Evolutionary conservation across 2,329 filamentous ascomycete genomes (phyloP), one percentile per base, ranked within the genome.

Genomic region (Beauveria asiatica): DNA sequence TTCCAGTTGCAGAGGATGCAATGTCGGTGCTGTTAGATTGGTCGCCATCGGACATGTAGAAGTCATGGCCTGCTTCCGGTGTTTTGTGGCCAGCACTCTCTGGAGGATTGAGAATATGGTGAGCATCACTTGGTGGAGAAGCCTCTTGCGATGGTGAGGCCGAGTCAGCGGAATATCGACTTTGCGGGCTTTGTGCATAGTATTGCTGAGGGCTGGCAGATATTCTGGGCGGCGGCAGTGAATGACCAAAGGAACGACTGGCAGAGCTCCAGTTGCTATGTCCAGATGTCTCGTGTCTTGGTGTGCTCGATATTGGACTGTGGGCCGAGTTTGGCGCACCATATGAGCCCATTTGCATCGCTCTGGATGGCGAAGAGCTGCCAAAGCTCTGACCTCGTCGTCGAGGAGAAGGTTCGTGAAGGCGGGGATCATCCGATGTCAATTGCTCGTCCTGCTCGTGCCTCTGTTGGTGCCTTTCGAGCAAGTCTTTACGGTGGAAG

Each of bases 401-500:
- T 37, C 57, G 41, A 6, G 42, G 50, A 23, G 57, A 42, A 16
- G 57, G 21, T 17, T 37, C n/a, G 25, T 37, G 37, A 41, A 33
- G 41, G 11, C 23, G 42, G 3, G 19, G 42, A 2, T 45, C 57
- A 19, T 52, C 57, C 21, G 57, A 52, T 37, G 50, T 50, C 9
- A 82, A 79, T 10, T 51, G 41, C 13, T 60, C 57, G 19, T 60
- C 57, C 33, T 60, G 57, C 57, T 60, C 57, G n/a, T 83, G 80
- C 72, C 76, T 73, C 63, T 76, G 74, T 61, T 76, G 69, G 65
- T 87, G 84, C 42, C 84, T 80, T n/a, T 80, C 75, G 19, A 86
- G 74, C 11, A 87, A 71, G 68, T 87, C 84, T 50, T 79, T 76
- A 58, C 84, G 78, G 64, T 84, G 79, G 63, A 87, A 86, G 16